Evolutionary conservation across 2,329 filamentous ascomycete species (phyloP).

Genomic region (Venturia carpophila): DNA sequence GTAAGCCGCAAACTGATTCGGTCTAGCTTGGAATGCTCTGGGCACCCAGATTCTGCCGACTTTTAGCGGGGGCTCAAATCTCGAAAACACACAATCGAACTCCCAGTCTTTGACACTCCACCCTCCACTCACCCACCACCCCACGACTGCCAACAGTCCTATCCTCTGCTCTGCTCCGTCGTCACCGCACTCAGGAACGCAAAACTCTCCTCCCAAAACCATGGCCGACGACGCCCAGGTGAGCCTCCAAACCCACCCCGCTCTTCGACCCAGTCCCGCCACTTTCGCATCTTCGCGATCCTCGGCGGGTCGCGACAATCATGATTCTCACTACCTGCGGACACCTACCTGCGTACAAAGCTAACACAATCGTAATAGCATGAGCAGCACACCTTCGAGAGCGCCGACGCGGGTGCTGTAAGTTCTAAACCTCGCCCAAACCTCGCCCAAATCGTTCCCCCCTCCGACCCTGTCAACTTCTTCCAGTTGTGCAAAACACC

Average conservation of each 20-base stretch:
- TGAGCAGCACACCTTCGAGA: conserved; percentile 70
- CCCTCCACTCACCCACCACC: not conserved
- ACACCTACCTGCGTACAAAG: not conserved
- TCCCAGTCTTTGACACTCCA: not conserved
- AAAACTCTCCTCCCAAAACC: conserved; percentile 33
- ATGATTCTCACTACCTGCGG: conserved; percentile 24
- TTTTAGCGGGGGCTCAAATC: conserved; percentile 1
- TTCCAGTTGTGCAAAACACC: not conserved
- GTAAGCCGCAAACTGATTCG: not conserved
- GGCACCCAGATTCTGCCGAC: not conserved
- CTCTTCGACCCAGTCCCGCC: conserved; percentile 17
- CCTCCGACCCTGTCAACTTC: not conserved
- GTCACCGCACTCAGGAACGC: conserved; percentile 27
- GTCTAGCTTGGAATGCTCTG: not conserved
- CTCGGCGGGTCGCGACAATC: conserved; percentile 30
- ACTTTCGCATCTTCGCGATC: conserved; percentile 18
- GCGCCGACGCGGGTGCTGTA: conserved; percentile 81
- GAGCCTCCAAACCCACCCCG: conserved; percentile 31
- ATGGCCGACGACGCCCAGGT: conserved; percentile 63
- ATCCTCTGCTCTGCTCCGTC: conserved; percentile 23
- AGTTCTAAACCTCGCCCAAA: not conserved
- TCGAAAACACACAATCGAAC: not conserved
- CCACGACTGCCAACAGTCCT: conserved; percentile 8
- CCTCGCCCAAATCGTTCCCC: too few species aligned
- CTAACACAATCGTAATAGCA: conserved; percentile 32